phyloP scores from a whole-genome alignment of 352 stramenopile genomes.

The Phytophthora palmivora region DNA sequence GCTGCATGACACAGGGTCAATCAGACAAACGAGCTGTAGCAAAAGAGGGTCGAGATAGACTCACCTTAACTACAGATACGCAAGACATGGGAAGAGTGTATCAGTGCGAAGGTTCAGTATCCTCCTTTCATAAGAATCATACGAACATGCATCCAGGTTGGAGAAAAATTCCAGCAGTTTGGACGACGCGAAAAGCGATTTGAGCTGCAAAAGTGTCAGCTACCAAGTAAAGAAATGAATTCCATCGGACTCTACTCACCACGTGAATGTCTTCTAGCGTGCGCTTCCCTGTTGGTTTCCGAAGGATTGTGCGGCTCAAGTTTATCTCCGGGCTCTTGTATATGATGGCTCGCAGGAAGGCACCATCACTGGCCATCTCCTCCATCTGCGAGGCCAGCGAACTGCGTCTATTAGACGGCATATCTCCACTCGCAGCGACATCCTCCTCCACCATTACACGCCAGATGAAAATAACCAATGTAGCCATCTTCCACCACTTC shows the following conservation, averaged over 20 bases:
- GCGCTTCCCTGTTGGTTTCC: conserved; percentile 56
- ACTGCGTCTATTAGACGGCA: conserved; percentile 21
- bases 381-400: conserved; percentile 63
- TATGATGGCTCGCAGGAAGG: conserved; percentile 51
- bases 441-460: conserved; percentile 19
- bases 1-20: conserved; percentile 29
- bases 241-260: conserved; percentile 28
- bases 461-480: conserved; percentile 8
- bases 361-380: conserved; percentile 44
- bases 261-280: conserved; percentile 81
- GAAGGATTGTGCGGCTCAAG: conserved; percentile 59
- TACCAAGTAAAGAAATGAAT: too few relatives aligned
- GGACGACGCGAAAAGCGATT: conserved; percentile 72
- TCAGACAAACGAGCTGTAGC: not conserved
- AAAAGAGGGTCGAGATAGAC: not conserved
- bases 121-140: not conserved
- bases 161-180: conserved; percentile 85
- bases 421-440: not conserved
- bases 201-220: conserved; percentile 51
- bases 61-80: conserved; percentile 41
- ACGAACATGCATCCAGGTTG: conserved; percentile 80
- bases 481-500: conserved; percentile 27
- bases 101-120: not conserved
- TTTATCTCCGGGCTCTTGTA: conserved; percentile 58
- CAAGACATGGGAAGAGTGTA: not conserved